Evolutionary conservation across 169 alveolate genomes (phyloP).

Genomic region (Cryptosporidium canis): DNA sequence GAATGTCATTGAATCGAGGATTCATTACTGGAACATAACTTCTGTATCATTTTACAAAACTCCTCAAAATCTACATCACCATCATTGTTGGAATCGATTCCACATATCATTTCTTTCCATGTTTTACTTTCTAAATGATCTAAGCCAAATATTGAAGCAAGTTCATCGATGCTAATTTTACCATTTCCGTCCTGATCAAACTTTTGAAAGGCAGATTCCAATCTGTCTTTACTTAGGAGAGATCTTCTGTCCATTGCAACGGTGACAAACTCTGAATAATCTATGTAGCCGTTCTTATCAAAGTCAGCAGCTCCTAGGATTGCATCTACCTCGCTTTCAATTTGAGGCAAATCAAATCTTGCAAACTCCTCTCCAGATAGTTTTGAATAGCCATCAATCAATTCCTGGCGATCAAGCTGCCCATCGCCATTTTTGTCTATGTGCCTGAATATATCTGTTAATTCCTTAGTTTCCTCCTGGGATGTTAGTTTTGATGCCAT

Average conservation of each 20-base stretch:
- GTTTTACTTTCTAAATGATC: slow-evolving; percentile 75
- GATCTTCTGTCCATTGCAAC: slow-evolving; percentile 85
- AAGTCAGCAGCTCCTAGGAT: slow-evolving; percentile 91
- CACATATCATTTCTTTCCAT: slow-evolving; percentile 80
- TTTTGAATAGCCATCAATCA: slow-evolving; percentile 83
- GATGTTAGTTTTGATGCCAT: slow-evolving; percentile 88
- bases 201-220: slow-evolving; percentile 81
- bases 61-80: slow-evolving; percentile 84
- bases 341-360: slow-evolving; percentile 50
- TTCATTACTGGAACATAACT: slow-evolving; percentile 72
- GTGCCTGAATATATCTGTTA: slow-evolving; percentile 85
- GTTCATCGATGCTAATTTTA: slow-evolving; percentile 79
- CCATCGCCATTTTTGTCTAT: slow-evolving; percentile 91
- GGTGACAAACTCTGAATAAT: slow-evolving; percentile 90
- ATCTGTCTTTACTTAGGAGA: slow-evolving; percentile 81
- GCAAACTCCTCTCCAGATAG: slow-evolving; percentile 76
- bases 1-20: background rate
- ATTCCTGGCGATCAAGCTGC: slow-evolving; percentile 84
- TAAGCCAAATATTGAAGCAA: slow-evolving; percentile 80
- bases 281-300: slow-evolving; percentile 94
- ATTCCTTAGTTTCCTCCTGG: slow-evolving; percentile 86
- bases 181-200: slow-evolving; percentile 86
- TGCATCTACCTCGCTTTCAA: slow-evolving; percentile 92
- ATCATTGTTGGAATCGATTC: slow-evolving; percentile 79
- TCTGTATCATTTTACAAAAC: slow-evolving; percentile 80